Base-by-base conservation (phyloP, 768 basidiomycete genomes). In the Candolleomyces efflorescens region DNA sequence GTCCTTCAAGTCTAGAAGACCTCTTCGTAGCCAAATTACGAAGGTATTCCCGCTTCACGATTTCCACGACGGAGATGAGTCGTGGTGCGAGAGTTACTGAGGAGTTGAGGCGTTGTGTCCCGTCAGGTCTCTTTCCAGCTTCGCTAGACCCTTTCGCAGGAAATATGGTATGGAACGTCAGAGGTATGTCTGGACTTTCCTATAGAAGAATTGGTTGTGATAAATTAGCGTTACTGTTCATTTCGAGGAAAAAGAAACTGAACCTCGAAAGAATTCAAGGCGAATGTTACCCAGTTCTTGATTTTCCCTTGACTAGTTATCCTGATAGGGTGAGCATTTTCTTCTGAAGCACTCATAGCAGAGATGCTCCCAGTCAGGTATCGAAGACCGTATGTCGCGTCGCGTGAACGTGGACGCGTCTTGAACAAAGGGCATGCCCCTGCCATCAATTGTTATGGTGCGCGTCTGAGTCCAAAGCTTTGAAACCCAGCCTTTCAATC, bases 41-140 rank as follows among this genome's bases (percentile, higher is more conserved):
- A 54, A 90, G 60, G 65, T 84, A 92, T 66, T 92, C 89, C 24
- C 92, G 82, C 65, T 94, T 94, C 64, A 92, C 82, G 56, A 94
- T 90, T 69, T 95, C 92, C 0, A 84, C 85, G 3, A 92, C 87
- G 0, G 86, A 83, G 38, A 94, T 75, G 7, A 95, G 77, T 0
- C 87, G 82, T 0, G 90, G 84, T 4, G 83, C 53, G 7, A 50
- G 37, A n/a, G 58, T 78, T 7, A 73, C 67, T 0, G 71, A 62
- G 0, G 81, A 77, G 2, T 75, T 70, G 15, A 58, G 41, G 6
- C 55, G 63, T 22, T 49, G 27, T 11, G 36, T 24, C 52, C 26
- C 55, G 39, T 54, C 57, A 54, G 37, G 38, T 47, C 49, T 54
- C 53, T 27, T 58, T 55, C 22, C 54, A 45, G 20, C 17, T 10